phyloP scores from a whole-genome alignment of 768 basidiomycete species.

The Tylopilus balloui region DNA sequence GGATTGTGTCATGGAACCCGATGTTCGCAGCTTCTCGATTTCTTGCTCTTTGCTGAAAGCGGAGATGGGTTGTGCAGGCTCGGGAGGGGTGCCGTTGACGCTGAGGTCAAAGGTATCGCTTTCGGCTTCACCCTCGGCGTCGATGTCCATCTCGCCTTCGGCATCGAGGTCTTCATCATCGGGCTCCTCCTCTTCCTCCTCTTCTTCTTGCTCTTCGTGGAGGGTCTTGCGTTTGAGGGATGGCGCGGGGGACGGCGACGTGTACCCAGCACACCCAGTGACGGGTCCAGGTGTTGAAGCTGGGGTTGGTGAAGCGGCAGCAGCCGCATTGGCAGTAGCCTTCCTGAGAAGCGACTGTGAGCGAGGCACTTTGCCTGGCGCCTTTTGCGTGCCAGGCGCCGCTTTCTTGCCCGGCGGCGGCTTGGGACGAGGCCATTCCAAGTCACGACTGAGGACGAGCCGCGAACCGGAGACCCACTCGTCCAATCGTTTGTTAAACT shows the following conservation, averaged over 20 bases:
- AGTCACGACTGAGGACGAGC: conserved; percentile 75
- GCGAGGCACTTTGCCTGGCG: conserved; percentile 61
- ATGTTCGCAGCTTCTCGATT: conserved; percentile 96
- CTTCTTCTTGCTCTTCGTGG: conserved; percentile 60
- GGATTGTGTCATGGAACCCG: conserved; percentile 98
- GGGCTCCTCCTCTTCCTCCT: conserved; percentile 49
- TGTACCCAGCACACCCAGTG: conserved; percentile 29
- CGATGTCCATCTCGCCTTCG: conserved; percentile 49
- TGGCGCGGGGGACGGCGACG: conserved; percentile 57
- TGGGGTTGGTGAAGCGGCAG: conserved; percentile 57
- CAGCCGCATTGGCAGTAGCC: conserved; percentile 64
- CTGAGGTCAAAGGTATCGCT: conserved; percentile 71
- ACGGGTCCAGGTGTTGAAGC: conserved; percentile 43
- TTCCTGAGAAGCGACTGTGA: conserved; percentile 58
- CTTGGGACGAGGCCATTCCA: conserved; percentile 96
- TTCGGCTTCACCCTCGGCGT: conserved; percentile 40
- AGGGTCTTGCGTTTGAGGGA: conserved; percentile 65
- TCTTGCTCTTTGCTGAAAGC: conserved; percentile 96
- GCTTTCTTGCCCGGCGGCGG: conserved; percentile 53
- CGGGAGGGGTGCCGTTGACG: conserved; percentile 43
- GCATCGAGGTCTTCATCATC: conserved; percentile 42
- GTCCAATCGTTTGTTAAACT: conserved; percentile 98
- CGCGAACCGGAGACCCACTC: conserved; percentile 93
- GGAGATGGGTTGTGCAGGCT: conserved; percentile 48
- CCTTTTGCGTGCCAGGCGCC: conserved; percentile 42